Base-by-base conservation (phyloP, 2,329 filamentous ascomycete species). In the Calonectria fujianensis region DNA sequence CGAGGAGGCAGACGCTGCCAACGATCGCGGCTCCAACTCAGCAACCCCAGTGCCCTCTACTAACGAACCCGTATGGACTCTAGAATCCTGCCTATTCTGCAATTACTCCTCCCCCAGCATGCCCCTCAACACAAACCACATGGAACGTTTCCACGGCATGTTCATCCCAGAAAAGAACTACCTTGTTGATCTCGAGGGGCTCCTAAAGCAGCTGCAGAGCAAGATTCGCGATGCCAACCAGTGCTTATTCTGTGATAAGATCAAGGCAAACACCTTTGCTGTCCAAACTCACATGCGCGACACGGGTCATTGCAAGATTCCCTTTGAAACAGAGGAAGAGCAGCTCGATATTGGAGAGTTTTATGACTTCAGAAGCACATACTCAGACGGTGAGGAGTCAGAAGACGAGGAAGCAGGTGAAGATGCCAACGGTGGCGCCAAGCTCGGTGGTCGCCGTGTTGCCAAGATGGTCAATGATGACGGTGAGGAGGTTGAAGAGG, bases 221-320 rank as follows among this genome's bases (percentile, higher is more conserved):
- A 97, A 96, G 79, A 93, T 99, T 51, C 91, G 93, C 75, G 91
- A 95, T 74, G 91, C 93, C 75, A 92, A 95, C 82, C 93, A 98
- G 84, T 99, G 97, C 84, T 85, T 99, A 61, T 96, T 93, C 83
- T 99, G 97, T 83, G 93, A 94, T 83, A 97, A 97, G 85, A 85
- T 93, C 54, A 95, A 97, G 83, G 91, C 93, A 76, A 96, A 93
- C 16, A 89, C 94, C 0, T 92, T 93, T 72, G 96, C 95, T 24
- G 92, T 96, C 32, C 96, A 98, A 83, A 98, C 96, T 0, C 97
- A 99, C 84, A 99, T 99, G 97, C 93, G 95, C 57, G 97, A 99
- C 84, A 96, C 96, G 83, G 94, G 95, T 0, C 97, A 99, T 86
- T 98, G 96, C 90, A 98, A 96, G 91, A 97, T 99, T 79, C 96